phyloP scores from a whole-genome alignment of 2,329 filamentous ascomycete species.

The Tolypocladium cylindrosporum region DNA sequence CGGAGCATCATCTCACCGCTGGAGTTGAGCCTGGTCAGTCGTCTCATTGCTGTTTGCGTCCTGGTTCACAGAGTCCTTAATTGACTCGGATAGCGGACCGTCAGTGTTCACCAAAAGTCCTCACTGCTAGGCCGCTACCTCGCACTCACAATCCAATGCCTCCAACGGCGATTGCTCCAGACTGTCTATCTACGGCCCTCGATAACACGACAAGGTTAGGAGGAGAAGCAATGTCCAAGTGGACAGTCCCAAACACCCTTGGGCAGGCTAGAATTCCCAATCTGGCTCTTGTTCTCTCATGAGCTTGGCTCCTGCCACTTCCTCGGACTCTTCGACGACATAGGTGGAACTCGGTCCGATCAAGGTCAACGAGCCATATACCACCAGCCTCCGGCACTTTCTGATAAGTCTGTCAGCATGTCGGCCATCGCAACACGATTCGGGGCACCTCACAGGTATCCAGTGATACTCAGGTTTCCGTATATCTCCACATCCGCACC shows the following conservation, averaged over 20 bases:
- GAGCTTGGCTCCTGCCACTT: slow-evolving; percentile 32
- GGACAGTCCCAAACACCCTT: not conserved
- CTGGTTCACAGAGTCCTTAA: not conserved
- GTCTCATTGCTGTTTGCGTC: not conserved
- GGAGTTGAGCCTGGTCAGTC: not conserved
- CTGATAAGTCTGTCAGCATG: slow-evolving; percentile 9
- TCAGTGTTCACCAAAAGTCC: no score
- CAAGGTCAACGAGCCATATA: slow-evolving; percentile 36
- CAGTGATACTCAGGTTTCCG: slow-evolving; percentile 33
- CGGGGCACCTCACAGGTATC: slow-evolving; percentile 25
- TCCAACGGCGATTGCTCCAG: not conserved
- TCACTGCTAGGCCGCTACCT: not conserved
- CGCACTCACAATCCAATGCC: not conserved
- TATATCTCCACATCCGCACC: slow-evolving; percentile 35
- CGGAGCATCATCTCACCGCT: not conserved
- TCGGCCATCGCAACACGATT: not conserved
- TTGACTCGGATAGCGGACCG: not conserved
- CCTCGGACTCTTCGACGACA: slow-evolving; percentile 29
- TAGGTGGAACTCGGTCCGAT: slow-evolving; percentile 34
- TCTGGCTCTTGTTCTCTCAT: slow-evolving; percentile 29
- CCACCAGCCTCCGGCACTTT: slow-evolving; percentile 31
- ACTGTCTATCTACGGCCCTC: not conserved
- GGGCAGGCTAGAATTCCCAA: slow-evolving; percentile 22
- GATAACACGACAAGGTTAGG: not conserved
- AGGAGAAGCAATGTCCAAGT: not conserved